A percentile compares a stretch with the other conserved stretches of the same genome.
Evolutionary conservation across 768 basidiomycete species (phyloP).

Genomic region (Termitomyces sp.): DNA sequence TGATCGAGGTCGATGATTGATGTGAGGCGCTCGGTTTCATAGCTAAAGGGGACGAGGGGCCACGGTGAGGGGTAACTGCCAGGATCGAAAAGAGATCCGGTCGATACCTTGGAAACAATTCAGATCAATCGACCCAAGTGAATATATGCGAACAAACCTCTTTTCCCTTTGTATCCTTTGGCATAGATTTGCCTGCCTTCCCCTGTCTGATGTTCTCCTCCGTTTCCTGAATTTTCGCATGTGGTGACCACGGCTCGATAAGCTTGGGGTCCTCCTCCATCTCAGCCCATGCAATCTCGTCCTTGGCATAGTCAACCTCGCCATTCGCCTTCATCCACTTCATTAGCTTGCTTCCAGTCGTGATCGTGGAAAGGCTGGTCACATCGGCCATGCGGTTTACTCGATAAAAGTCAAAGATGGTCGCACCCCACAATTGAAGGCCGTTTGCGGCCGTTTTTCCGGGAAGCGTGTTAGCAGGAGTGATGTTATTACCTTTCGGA

Average conservation of each 20-base stretch:
- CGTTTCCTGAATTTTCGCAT: constrained; percentile 1
- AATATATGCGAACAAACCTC: neutral
- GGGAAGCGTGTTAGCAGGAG: constrained; percentile 1
- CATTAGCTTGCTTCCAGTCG: constrained; percentile 30
- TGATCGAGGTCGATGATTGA: constrained; percentile 18
- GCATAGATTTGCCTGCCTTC: constrained; percentile 3
- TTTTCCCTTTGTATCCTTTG: neutral
- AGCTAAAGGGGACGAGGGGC: constrained; percentile 33
- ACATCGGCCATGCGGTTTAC: constrained; percentile 19
- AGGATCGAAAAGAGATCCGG: constrained; percentile 21
- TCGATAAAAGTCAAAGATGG: constrained; percentile 34
- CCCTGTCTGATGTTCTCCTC: constrained; percentile 2
- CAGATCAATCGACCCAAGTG: neutral
- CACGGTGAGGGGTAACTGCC: constrained; percentile 33
- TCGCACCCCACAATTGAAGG: constrained; percentile 34
- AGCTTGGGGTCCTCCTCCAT: constrained; percentile 27
- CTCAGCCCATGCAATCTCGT: constrained; percentile 28
- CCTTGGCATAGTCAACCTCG: constrained; percentile 25
- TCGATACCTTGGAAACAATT: constrained; percentile 10
- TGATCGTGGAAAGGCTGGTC: constrained; percentile 11
- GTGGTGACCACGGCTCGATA: constrained; percentile 18
- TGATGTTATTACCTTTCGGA: constrained; percentile 9
- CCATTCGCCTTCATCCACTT: constrained; percentile 28
- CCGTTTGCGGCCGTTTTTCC: constrained; percentile 29
- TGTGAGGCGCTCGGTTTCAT: constrained; percentile 15